Conservation (phyloP, 1,284 basidiomycete genomes). For the Marasmius oreades region DNA sequence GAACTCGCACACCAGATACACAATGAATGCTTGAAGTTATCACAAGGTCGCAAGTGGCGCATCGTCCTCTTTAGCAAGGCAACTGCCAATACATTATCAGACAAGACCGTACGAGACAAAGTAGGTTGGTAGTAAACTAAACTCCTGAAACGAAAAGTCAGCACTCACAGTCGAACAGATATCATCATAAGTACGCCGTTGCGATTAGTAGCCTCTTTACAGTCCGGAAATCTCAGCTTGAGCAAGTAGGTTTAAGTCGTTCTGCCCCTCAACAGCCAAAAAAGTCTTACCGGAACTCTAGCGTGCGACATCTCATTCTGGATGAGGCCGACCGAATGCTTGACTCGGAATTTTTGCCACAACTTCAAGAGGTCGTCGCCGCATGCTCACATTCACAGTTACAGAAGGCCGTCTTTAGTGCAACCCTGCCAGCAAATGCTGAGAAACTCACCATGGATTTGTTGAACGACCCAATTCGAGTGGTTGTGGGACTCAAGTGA, state of each 20-base stretch:
- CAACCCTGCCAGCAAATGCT: constrained; percentile 86
- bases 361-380: constrained; percentile 85
- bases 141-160: background rate
- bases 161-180: constrained; percentile 41
- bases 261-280: background rate
- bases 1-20: constrained; percentile 97
- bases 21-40: constrained; percentile 85
- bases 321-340: constrained; percentile 93
- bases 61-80: constrained; percentile 84
- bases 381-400: constrained; percentile 73
- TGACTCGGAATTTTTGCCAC: constrained; percentile 84
- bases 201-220: constrained; percentile 71
- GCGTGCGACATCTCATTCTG: constrained; percentile 79
- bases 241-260: constrained; percentile 52
- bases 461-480: constrained; percentile 79
- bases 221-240: constrained; percentile 63
- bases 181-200: constrained; percentile 82
- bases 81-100: constrained; percentile 68
- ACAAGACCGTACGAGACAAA: constrained; percentile 68
- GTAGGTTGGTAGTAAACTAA: constrained; percentile 53
- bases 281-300: constrained; percentile 29
- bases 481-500: constrained; percentile 93
- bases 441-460: constrained; percentile 88
- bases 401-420: constrained; percentile 92
- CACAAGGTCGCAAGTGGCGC: constrained; percentile 81